Percentiles rank a stretch among this genome's conserved stretches.
phyloP scores from a whole-genome alignment of 306 rosid species.

The Benincasa hispida region DNA sequence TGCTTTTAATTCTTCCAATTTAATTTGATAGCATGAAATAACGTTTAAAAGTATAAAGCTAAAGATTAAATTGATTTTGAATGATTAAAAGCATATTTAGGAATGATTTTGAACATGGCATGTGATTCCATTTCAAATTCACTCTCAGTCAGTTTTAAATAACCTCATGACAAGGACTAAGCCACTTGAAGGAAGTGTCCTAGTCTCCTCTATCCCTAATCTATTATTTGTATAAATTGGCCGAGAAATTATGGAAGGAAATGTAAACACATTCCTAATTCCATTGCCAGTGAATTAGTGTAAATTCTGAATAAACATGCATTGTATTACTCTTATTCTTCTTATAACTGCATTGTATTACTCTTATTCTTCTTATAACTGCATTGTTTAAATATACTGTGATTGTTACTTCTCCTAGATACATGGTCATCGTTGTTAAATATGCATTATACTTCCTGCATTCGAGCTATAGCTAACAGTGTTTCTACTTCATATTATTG shows the following conservation, averaged over 20 bases:
- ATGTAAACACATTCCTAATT: neutral
- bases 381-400: neutral
- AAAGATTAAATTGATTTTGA: no score
- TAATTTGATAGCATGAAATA: no score
- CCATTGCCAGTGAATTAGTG: neutral
- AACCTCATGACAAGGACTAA: neutral
- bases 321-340: neutral
- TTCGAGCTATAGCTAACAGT: neutral
- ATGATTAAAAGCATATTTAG: no score
- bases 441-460: neutral
- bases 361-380: neutral
- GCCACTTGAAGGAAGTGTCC: neutral
- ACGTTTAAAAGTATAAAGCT: no score
- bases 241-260: neutral
- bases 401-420: neutral
- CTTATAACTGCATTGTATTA: neutral
- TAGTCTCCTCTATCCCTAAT: neutral
- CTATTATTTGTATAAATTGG: neutral
- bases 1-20: no score
- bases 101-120: no score
- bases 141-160: no score
- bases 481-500: conserved; percentile 7
- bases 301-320: neutral
- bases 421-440: neutral
- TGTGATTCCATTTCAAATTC: no score